Percentiles rank a stretch among this genome's conserved stretches.
Conservation (phyloP, 2,329 filamentous ascomycete genomes). For the Ambrosiella beaveri region DNA sequence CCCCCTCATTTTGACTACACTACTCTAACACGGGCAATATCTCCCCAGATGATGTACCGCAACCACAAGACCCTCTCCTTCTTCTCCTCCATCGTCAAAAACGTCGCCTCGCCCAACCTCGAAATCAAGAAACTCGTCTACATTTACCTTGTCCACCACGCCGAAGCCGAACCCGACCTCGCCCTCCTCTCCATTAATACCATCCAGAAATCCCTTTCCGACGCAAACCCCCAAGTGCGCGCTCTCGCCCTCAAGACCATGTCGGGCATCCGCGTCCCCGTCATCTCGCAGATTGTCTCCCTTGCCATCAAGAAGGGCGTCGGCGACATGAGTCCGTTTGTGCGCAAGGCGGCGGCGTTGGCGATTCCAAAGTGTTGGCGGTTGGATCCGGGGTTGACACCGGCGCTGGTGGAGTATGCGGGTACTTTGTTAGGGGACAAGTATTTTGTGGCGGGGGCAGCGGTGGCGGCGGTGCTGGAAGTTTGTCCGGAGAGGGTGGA, state of each 20-base stretch:
- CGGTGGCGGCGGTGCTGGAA: slow-evolving; percentile 75
- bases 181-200: slow-evolving; percentile 95
- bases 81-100: slow-evolving; percentile 98
- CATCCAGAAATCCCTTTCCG: slow-evolving; percentile 92
- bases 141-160: slow-evolving; percentile 93
- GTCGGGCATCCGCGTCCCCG: slow-evolving; percentile 91
- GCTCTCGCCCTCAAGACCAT: slow-evolving; percentile 89
- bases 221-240: slow-evolving; percentile 76
- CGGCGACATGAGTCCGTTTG: slow-evolving; percentile 85
- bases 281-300: slow-evolving; percentile 94
- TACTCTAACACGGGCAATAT: neutral
- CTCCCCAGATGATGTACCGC: slow-evolving; percentile 78
- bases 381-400: slow-evolving; percentile 69
- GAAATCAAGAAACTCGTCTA: slow-evolving; percentile 98
- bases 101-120: slow-evolving; percentile 81
- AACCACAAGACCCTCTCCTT: slow-evolving; percentile 75
- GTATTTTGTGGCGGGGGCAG: slow-evolving; percentile 91
- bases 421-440: slow-evolving; percentile 66
- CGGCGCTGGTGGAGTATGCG: slow-evolving; percentile 71
- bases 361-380: slow-evolving; percentile 93
- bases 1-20: neutral
- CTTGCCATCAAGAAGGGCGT: slow-evolving; percentile 87
- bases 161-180: slow-evolving; percentile 87
- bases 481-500: slow-evolving; percentile 78
- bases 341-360: slow-evolving; percentile 80